Conservation (phyloP, 2,329 filamentous ascomycete genomes). For the Myriosclerotinia curreyana region DNA sequence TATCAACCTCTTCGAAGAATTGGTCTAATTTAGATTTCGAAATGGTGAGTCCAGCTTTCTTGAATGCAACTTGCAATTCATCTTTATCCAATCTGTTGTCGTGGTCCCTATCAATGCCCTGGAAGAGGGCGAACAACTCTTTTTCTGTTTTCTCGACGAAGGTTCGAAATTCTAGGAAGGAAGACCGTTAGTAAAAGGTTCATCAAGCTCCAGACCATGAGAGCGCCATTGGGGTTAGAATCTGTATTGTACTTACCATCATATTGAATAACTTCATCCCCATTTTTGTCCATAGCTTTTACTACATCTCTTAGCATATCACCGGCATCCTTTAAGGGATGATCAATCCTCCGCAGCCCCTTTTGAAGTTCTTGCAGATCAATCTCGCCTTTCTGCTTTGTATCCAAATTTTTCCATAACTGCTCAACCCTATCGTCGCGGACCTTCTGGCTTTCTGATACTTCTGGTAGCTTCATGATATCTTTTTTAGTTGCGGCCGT, state of each 20-base stretch:
- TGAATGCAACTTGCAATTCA: slow-evolving; percentile 79
- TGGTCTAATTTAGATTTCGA: slow-evolving; percentile 72
- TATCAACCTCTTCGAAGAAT: slow-evolving; percentile 89
- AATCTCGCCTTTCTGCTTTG: slow-evolving; percentile 70
- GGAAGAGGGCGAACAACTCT: slow-evolving; percentile 78
- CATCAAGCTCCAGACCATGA: background rate
- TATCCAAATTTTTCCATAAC: slow-evolving; percentile 82
- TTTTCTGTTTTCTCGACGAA: slow-evolving; percentile 87
- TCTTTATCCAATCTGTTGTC: slow-evolving; percentile 82
- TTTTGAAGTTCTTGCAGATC: slow-evolving; percentile 81
- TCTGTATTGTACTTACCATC: slow-evolving; percentile 59
- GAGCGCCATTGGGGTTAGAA: background rate
- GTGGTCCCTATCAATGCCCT: slow-evolving; percentile 78
- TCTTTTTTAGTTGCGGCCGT: slow-evolving; percentile 19
- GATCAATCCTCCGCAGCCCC: slow-evolving; percentile 84
- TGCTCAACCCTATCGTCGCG: slow-evolving; percentile 77
- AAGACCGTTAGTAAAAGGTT: slow-evolving; percentile 16
- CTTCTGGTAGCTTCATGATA: slow-evolving; percentile 47
- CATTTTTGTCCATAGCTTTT: slow-evolving; percentile 77
- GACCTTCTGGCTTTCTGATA: slow-evolving; percentile 73
- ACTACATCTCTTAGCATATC: slow-evolving; percentile 78
- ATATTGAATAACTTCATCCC: slow-evolving; percentile 87
- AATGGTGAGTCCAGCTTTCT: slow-evolving; percentile 73
- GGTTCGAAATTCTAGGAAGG: slow-evolving; percentile 70
- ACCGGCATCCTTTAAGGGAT: slow-evolving; percentile 92